Evolutionary conservation across 1,284 basidiomycete species (phyloP).

Genomic region (Cutaneotrichosporon arboriforme): DNA sequence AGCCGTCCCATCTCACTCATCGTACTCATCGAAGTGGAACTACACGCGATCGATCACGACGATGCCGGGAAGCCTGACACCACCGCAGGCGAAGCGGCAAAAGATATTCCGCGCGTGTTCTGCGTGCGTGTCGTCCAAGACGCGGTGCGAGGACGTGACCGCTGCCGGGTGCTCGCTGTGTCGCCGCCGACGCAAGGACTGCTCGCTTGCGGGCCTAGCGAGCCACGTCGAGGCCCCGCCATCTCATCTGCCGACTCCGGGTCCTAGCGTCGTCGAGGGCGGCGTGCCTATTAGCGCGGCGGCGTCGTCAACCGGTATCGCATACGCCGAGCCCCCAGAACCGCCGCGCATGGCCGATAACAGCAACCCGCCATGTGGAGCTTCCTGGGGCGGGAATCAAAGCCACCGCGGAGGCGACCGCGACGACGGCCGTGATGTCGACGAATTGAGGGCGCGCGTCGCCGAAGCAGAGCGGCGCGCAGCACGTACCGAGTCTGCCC

Average conservation of each 20-base stretch:
- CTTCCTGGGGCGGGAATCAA: no score
- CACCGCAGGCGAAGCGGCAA: slow-evolving; percentile 14
- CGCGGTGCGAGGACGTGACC: slow-evolving; percentile 32
- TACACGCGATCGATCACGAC: no score
- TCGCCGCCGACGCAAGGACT: slow-evolving; percentile 23
- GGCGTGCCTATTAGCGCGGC: no score
- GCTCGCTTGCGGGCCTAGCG: slow-evolving; percentile 21
- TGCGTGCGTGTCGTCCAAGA: slow-evolving; percentile 30
- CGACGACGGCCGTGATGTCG: background rate
- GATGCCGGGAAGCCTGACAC: no score
- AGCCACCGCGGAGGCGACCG: no score
- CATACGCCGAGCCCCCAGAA: background rate
- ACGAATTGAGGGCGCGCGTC: slow-evolving; percentile 9
- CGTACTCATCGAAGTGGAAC: no score
- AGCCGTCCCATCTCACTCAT: background rate
- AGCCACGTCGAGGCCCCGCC: slow-evolving; percentile 1
- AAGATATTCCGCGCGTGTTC: slow-evolving; percentile 32
- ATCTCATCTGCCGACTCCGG: background rate
- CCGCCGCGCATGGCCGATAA: no score
- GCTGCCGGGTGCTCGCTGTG: slow-evolving; percentile 27
- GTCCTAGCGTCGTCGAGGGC: no score
- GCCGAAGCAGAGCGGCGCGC: slow-evolving; percentile 14
- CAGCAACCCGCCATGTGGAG: no score
- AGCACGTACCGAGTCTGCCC: slow-evolving; percentile 6
- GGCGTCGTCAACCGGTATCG: background rate